Evolutionary conservation across 1,139 yeast genomes (phyloP), one percentile per base, ranked within the genome.

Genomic region (Suhomyces coccinellae): DNA sequence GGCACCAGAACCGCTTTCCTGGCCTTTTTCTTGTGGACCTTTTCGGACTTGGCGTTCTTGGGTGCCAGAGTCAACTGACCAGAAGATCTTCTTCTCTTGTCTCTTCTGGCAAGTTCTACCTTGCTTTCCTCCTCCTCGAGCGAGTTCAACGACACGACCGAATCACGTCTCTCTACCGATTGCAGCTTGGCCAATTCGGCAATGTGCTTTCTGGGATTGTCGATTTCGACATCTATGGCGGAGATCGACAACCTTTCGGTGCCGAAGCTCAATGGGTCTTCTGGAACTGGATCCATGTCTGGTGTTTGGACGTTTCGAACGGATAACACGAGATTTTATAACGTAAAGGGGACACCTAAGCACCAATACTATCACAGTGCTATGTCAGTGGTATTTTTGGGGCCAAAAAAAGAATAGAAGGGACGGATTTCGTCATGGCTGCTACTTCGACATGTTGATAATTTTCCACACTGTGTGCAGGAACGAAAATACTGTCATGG

Each of bases 41-140:
- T 71, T 40, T 58, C 51, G 45, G 57, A 48, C 32, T 33, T 36
- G 14, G 38, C 35, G 30, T 6, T 9, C 30, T 20, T 33, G 16
- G 22, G 41, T 17, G 13, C 38, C 30, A 22, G 15, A n/a, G 20
- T 38, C 27, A 12, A 38, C 24, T 11, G 51, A 45, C 61, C 67
- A 0, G 77, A 69, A 1, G 77, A 71, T 61, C 70, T 68, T 64
- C 77, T 75, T 71, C 75, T 75, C 58, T 62, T 57, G 36, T 36
- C 45, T 4, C 43, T 45, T 26, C 29, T 9, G 4, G 53, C 42
- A 35, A 49, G 47, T 45, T 32, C 36, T 45, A 34, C 12, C 36
- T 41, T 41, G 11, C 13, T 10, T 51, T 47, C 47, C 7, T 45
- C 48, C 50, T 32, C 49, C 24, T 57, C 62, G n/a, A 57, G 40